Base-by-base conservation (phyloP, 2,329 filamentous ascomycete genomes). In the Didymella keratinophila region DNA sequence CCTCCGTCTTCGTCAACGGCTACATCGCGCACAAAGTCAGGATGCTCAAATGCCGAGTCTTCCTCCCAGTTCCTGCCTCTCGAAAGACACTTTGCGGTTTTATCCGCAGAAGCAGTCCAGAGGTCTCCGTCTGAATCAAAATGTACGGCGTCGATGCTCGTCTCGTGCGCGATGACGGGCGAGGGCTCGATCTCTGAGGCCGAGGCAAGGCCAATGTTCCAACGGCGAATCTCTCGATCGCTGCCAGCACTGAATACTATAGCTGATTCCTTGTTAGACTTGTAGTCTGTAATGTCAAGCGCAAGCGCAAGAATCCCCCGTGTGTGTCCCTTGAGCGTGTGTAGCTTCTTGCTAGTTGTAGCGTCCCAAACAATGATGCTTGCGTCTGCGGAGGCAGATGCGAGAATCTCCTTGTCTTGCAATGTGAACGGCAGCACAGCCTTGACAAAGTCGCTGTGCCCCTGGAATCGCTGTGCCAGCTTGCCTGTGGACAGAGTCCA, bases 31-130 rank as follows among this genome's bases (percentile, higher is more conserved):
- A 98, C 93, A 74, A 96, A 97, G 75, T 96, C 93, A 1, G 93
- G 92, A 74, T 99, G 95, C 53, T 83, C 78, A 60, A 96, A 86
- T 4, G 80, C 84, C 53, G 93, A 89, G 58, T 94, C 92, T 3
- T 85, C 78, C 44, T 84, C 85, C 83, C 92, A 97, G 18, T 82
- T 83, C 44, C 85, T 86, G 23, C 83, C 80, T 51, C 93, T 83
- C 1, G 88, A 84, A 9, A 97, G 83, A 67, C 92, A 93, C 75
- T 94, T 95, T 2, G 88, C 88, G 0, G 90, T 93, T 67, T 92
- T 95, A 75, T 99, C 95, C 4, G 92, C 93, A 60, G 92, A 97
- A 6, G 93, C 90, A 8, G 94, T 97, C 93, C 93, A 98, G 14
- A 97, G 79, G 68, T 97, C 91, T 30, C 85, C 87, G 45, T 87